Conservation (phyloP, 2,329 filamentous ascomycete species). For the Chrysoporthe deuterocubensis region DNA sequence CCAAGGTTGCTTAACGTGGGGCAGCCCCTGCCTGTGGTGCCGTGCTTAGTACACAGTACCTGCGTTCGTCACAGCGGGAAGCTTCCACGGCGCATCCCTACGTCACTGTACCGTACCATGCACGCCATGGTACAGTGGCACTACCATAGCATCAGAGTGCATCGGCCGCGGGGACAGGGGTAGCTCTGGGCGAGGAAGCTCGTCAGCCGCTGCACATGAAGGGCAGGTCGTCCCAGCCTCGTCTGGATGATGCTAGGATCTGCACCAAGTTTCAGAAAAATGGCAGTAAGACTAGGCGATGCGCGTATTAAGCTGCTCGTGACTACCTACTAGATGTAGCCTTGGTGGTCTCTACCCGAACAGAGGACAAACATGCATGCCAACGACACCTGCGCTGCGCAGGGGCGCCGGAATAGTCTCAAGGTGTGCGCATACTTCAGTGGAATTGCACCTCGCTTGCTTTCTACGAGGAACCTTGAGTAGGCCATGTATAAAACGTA, state of each 20-base stretch:
- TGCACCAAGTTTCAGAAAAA: conserved; percentile 4
- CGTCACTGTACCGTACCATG: conserved; percentile 18
- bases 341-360: background rate
- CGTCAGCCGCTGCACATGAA: conserved; percentile 1
- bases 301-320: background rate
- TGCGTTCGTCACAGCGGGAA: conserved; percentile 18
- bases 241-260: conserved; percentile 8
- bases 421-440: background rate
- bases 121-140: background rate
- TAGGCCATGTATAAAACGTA: background rate
- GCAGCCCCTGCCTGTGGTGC: conserved; percentile 10
- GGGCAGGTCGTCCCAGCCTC: conserved; percentile 1
- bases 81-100: conserved; percentile 21
- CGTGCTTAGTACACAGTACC: conserved; percentile 4
- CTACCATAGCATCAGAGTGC: background rate
- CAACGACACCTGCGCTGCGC: background rate
- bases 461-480: background rate
- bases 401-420: background rate
- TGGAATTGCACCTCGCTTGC: background rate
- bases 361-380: background rate
- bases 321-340: background rate
- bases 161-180: conserved; percentile 20
- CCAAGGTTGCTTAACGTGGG: background rate
- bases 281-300: background rate
- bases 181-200: conserved; percentile 19